Percentiles rank a stretch among this genome's conserved stretches.
Conservation (phyloP, 2,329 filamentous ascomycete species). For the Fusarium oxysporum region DNA sequence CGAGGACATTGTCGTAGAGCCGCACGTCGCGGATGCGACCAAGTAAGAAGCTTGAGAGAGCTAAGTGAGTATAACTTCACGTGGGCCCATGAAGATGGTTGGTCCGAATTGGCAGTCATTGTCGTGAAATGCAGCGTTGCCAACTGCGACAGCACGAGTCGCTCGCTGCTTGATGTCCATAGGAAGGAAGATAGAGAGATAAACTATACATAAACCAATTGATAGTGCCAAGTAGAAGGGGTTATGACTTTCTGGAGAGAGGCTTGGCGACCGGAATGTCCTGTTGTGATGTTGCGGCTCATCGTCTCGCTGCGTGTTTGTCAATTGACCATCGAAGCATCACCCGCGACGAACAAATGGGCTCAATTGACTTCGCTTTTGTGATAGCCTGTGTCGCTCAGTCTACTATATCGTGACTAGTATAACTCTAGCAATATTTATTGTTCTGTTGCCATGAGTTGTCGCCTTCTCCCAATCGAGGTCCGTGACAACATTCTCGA, state of each 20-base stretch:
- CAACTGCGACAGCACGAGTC: not conserved
- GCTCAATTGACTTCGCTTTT: not conserved
- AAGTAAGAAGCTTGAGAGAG: too few species aligned
- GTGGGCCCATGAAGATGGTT: too few species aligned
- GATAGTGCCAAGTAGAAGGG: too few species aligned
- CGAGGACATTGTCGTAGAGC: too few species aligned
- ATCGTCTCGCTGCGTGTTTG: fast-evolving
- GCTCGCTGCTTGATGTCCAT: not conserved
- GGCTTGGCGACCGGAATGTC: fast-evolving
- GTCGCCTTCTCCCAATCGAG: not conserved
- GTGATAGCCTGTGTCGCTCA: fast-evolving
- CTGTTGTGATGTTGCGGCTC: too few species aligned
- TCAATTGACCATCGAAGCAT: not conserved
- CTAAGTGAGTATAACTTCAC: fast-evolving
- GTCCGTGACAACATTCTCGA: not conserved
- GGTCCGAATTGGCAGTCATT: not conserved
- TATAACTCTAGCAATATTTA: fast-evolving
- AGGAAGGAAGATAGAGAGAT: not conserved
- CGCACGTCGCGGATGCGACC: fast-evolving
- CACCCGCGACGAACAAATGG: fast-evolving
- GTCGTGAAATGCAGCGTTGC: not conserved
- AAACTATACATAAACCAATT: fast-evolving
- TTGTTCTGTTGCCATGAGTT: too few species aligned
- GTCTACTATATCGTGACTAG: fast-evolving
- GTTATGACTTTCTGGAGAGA: not conserved